Evolutionary conservation across 164 flowering plant genomes (phyloP).

Genomic region (Echeveria elegans): DNA sequence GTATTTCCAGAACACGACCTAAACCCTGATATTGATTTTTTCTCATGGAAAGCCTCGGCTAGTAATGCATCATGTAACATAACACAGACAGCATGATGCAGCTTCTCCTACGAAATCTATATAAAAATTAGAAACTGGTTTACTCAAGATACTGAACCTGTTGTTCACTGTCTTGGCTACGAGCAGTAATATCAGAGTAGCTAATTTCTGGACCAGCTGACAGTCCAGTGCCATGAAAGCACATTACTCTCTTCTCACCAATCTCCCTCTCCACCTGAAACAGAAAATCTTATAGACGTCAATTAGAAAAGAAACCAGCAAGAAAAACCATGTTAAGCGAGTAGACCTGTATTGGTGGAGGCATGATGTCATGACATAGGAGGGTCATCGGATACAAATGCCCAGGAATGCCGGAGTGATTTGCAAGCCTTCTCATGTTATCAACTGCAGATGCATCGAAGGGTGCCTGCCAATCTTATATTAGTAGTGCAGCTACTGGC

Average conservation of each 20-base stretch:
- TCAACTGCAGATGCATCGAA: slow-evolving; percentile 85
- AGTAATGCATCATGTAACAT: not conserved
- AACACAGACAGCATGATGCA: not conserved
- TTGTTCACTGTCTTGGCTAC: slow-evolving; percentile 42
- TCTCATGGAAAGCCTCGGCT: not conserved
- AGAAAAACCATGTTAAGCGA: not conserved
- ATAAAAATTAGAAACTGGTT: no score
- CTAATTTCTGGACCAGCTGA: slow-evolving; percentile 59
- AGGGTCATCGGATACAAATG: slow-evolving; percentile 77
- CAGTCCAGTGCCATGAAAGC: slow-evolving; percentile 75
- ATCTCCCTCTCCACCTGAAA: slow-evolving; percentile 85
- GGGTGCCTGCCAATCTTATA: slow-evolving; percentile 58
- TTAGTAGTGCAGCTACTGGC: slow-evolving; percentile 21
- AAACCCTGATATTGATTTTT: not conserved
- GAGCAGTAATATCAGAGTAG: slow-evolving; percentile 33
- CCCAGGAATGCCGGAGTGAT: slow-evolving; percentile 71
- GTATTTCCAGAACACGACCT: not conserved
- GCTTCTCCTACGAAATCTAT: not conserved
- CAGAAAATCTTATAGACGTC: not conserved
- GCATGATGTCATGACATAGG: slow-evolving; percentile 82
- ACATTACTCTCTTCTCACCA: slow-evolving; percentile 71
- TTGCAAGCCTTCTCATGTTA: slow-evolving; percentile 81
- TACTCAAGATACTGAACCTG: slow-evolving; percentile 50
- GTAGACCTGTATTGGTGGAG: slow-evolving; percentile 78
- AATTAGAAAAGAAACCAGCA: not conserved